Evolutionary conservation across 306 rosid genomes (phyloP).

Genomic region (Fragaria vesca): DNA sequence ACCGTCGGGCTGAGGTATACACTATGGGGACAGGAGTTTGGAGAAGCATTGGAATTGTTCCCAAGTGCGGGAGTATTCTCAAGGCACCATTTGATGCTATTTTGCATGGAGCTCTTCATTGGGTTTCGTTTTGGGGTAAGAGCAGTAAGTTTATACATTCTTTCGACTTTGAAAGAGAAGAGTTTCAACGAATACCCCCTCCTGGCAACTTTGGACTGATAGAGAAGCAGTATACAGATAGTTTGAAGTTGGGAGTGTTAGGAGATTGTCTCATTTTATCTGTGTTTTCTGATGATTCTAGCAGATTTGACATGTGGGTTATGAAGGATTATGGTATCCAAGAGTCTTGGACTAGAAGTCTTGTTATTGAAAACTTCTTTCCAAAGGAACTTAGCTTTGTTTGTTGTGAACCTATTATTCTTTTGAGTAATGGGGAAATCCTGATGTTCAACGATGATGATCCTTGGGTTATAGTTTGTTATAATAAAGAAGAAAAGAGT

Average conservation of each 20-base stretch:
- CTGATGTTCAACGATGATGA: background rate
- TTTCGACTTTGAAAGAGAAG: constrained; percentile 12
- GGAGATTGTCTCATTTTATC: constrained; percentile 6
- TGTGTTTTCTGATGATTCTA: background rate
- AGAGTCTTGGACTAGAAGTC: constrained; percentile 19
- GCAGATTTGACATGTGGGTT: constrained; percentile 12
- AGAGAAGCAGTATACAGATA: background rate
- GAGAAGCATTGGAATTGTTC: constrained; percentile 15
- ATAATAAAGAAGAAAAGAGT: background rate
- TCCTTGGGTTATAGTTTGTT: background rate
- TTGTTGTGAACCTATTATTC: constrained; percentile 5
- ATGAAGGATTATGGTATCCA: constrained; percentile 22
- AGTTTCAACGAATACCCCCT: background rate
- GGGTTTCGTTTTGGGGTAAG: background rate
- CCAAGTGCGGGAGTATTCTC: background rate
- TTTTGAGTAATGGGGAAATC: constrained; percentile 14
- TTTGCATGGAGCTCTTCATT: constrained; percentile 17
- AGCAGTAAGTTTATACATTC: background rate
- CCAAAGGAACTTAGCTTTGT: background rate
- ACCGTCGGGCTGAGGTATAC: constrained; percentile 9
- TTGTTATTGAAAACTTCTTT: background rate
- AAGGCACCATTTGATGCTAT: constrained; percentile 6
- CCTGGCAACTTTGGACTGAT: background rate
- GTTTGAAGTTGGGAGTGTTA: background rate
- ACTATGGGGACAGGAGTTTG: constrained; percentile 1